Base-by-base conservation (phyloP, 2,329 filamentous ascomycete genomes). In the Metarhizium album region DNA sequence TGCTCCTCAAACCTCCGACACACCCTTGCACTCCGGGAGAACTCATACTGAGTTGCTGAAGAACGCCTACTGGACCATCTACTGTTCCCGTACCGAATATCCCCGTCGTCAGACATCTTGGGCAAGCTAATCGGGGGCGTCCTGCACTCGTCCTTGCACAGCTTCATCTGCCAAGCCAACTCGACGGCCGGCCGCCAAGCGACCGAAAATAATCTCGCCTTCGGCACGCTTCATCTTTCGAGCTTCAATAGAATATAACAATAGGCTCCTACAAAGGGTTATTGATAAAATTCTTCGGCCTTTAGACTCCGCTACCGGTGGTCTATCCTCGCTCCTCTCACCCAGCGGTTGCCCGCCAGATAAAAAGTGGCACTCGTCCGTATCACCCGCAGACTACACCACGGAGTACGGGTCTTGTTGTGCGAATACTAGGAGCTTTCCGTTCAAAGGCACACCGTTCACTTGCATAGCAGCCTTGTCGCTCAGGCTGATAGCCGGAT, bases 121-220 rank as follows among this genome's bases (percentile, higher is more conserved):
- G 42, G 24, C 37, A 46, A 68, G 62, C 66, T 68, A 58, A 62
- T 63, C 57, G 54, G 59, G 61, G 66, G 61, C 67, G 68, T 65
- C 67, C 67, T 71, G 68, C 68, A 71, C 69, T 59, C 65, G 65
- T 63, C 63, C 63, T 62, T 53, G 62, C 58, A 64, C 58, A 11
- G 38, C 42, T 46, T 23, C 9, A 22, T 49, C 29, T 23, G 23
- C 38, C 38, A 29, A 4, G 45, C n/a, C 47, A 24, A 43, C 40
- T 5, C 13, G 1, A 18, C 40, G 18, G 40, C 22, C 40, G 24
- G 20, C 22, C 4, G 20, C 40, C 40, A 43, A 8, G 18, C 38
- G 13, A 20, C 5, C 7, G 5, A 24, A 18, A 24, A 20, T 16
- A 14, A 14, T 24, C 8, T 14, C 22, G 13, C 18, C 3, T 43